These are phyloP conservation scores for Cyberlindnera mississippiensis DNA, from an alignment of 805 yeast species.

Conservation along the genomic window DNA sequence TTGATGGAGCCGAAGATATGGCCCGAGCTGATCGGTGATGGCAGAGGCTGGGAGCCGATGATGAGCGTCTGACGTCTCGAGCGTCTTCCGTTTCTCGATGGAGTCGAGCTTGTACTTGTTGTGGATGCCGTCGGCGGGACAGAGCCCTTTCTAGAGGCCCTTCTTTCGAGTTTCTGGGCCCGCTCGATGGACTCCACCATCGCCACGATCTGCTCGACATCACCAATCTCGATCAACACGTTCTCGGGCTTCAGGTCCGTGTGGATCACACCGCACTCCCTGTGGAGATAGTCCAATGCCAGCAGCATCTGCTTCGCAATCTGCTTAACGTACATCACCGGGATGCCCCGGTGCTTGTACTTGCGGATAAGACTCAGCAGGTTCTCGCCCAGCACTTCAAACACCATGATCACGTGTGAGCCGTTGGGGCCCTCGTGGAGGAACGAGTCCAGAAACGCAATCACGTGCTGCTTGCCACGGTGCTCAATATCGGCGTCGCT, in stretches of 20 bases:
- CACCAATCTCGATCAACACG: conserved; percentile 75
- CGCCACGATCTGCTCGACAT: conserved; percentile 71
- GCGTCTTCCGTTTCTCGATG: conserved; percentile 35
- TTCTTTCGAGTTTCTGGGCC: conserved; percentile 42
- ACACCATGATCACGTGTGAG: conserved; percentile 91
- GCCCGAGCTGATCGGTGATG: conserved; percentile 72
- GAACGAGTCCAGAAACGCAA: conserved; percentile 78
- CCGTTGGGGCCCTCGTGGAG: conserved; percentile 90
- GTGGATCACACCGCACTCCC: conserved; percentile 70
- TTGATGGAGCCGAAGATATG: conserved; percentile 18
- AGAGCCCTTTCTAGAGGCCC: conserved; percentile 30
- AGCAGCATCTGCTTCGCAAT: conserved; percentile 73
- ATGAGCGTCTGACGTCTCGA: conserved; percentile 72
- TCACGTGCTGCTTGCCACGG: conserved; percentile 79
- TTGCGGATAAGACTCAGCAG: conserved; percentile 77
- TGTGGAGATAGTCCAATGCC: conserved; percentile 68
- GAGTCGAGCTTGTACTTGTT: conserved; percentile 21
- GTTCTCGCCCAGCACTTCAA: conserved; percentile 95
- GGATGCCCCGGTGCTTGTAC: conserved; percentile 76
- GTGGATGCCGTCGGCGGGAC: conserved; percentile 13
- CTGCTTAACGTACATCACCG: conserved; percentile 70
- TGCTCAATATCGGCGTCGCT: conserved; percentile 61
- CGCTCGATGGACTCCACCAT: conserved; percentile 60
- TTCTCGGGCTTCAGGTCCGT: conserved; percentile 75
- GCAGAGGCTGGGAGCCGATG: conserved; percentile 90